Conservation (phyloP, 2,329 filamentous ascomycete species). For the Colletotrichum melonis region DNA sequence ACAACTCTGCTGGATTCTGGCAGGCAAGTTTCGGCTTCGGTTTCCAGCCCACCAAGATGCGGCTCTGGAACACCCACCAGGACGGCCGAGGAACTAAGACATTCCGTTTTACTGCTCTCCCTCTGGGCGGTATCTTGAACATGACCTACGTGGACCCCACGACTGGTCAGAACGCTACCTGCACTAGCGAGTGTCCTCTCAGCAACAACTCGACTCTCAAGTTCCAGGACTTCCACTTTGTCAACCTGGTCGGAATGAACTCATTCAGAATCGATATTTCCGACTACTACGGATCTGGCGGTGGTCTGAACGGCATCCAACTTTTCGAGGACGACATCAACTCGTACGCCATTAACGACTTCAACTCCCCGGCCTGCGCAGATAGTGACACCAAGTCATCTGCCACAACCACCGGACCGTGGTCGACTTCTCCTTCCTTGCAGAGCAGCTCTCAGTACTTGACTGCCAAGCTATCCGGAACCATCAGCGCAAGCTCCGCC, state of each 20-base stretch:
- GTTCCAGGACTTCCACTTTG: slow-evolving; percentile 92
- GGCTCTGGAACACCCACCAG: slow-evolving; percentile 87
- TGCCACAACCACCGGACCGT: slow-evolving; percentile 78
- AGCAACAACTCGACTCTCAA: slow-evolving; percentile 72
- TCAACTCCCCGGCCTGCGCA: slow-evolving; percentile 86
- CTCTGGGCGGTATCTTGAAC: slow-evolving; percentile 94
- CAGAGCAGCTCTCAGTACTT: slow-evolving; percentile 82
- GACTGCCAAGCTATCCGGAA: slow-evolving; percentile 70
- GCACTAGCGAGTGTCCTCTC: slow-evolving; percentile 87
- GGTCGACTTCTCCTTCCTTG: slow-evolving; percentile 75
- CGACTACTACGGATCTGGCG: slow-evolving; percentile 87
- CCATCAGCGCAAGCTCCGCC: slow-evolving; percentile 68
- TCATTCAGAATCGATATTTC: slow-evolving; percentile 87
- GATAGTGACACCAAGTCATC: slow-evolving; percentile 71
- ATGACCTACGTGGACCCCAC: slow-evolving; percentile 86
- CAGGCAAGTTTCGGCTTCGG: slow-evolving; percentile 84
- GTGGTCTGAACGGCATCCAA: slow-evolving; percentile 86
- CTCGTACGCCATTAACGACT: slow-evolving; percentile 84
- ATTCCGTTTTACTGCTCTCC: slow-evolving; percentile 87
- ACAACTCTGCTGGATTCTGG: slow-evolving; percentile 84
- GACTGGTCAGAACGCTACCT: slow-evolving; percentile 75
- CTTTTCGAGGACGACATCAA: slow-evolving; percentile 88
- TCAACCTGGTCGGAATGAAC: slow-evolving; percentile 89
- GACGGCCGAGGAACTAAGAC: slow-evolving; percentile 89
- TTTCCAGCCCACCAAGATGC: slow-evolving; percentile 87